Evolutionary conservation across 164 flowering plant species (phyloP), one percentile per base, ranked within the genome.

Genomic region (Aristolochia fimbriata): DNA sequence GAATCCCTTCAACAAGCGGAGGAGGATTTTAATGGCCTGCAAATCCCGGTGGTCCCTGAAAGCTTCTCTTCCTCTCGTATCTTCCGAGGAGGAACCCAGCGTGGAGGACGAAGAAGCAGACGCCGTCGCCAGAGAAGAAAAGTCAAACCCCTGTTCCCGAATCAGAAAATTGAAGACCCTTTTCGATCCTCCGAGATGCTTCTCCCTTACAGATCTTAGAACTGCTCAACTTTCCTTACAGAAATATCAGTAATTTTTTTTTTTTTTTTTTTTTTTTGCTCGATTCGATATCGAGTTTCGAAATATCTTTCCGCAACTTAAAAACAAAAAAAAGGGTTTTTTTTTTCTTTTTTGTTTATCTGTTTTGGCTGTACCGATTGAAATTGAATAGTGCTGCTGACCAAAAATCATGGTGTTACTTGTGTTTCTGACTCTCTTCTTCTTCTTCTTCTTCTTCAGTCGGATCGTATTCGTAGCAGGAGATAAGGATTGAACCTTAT

Each of bases 1-100:
- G 66, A 82, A 74, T 46, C 83, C 87, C 30, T 76, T 78, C 60
- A 86, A 82, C 80, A 86, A 86, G 74, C 63, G 82, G 52, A 71
- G 85, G 19, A 74, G 84, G 46, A 56, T 76, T 15, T 48, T 83
- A 22, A 60, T 79, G 6, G 85, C 85, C 0, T 66, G 65, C 48
- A 75, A 72, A 46, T 30, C 57, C 0, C 30, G 27, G 4, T 71
- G 71, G 74, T 27, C 66, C 1, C 31, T 57, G 0, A 76, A 73
- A 0, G 65, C 65, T 22, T 82, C 84, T 11, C 75, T 82, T 80
- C 87, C 84, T 37, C 49, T 15, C n/a, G 7, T 59, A 2, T 21
- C 30, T 23, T 43, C 49, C 6, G 50, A 50, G 11, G 57, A 30
- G 17, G 37, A 25, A 46, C 53, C 43, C 4, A 33, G 19, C 19